These are phyloP conservation scores for Dioscorea alata DNA, from an alignment of 106 monocot species.

Conservation along the genomic window DNA sequence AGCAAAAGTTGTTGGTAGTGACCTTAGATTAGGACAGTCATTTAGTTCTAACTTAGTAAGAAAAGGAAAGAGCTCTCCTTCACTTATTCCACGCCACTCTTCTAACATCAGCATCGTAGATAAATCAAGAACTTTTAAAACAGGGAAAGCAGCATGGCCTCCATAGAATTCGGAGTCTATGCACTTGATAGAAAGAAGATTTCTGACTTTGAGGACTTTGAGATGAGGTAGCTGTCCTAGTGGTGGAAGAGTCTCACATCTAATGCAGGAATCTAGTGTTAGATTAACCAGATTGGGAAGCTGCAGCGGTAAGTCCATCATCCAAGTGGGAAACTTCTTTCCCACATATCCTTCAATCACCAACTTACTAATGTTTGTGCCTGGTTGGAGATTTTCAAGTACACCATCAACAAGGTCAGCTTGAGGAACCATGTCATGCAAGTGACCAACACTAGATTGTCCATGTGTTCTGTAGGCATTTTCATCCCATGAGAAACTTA, in stretches of 20 bases:
- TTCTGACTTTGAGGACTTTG: conserved; percentile 4
- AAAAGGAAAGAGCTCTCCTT: conserved; percentile 5
- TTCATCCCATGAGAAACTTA: conserved; percentile 2
- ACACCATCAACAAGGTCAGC: conserved; percentile 1
- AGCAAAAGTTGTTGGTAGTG: too few species aligned
- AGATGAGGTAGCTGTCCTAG: conserved; percentile 18
- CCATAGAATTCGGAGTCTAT: conserved; percentile 16
- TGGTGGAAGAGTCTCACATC: conserved; percentile 7
- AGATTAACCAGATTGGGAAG: conserved; percentile 10
- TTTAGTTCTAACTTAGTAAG: too few species aligned
- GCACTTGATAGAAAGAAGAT: conserved; percentile 1
- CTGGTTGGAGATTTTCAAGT: conserved; percentile 19
- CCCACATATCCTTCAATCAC: conserved; percentile 19
- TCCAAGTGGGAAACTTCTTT: conserved; percentile 14
- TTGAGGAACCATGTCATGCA: too few species aligned
- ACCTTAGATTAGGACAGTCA: too few species aligned
- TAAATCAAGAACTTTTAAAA: conserved; percentile 14
- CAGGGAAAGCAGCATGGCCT: conserved; percentile 5
- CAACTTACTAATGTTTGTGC: conserved; percentile 4
- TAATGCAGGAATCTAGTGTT: background rate
- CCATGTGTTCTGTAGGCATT: background rate
- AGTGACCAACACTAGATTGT: too few species aligned
- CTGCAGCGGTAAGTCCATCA: conserved; percentile 5
- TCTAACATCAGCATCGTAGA: background rate
- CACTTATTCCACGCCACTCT: conserved; percentile 9